A percentile compares a stretch with the other conserved stretches of the same genome.
Evolutionary conservation across 139 green algal genomes (phyloP).

Genomic region (Chlorella sp.): DNA sequence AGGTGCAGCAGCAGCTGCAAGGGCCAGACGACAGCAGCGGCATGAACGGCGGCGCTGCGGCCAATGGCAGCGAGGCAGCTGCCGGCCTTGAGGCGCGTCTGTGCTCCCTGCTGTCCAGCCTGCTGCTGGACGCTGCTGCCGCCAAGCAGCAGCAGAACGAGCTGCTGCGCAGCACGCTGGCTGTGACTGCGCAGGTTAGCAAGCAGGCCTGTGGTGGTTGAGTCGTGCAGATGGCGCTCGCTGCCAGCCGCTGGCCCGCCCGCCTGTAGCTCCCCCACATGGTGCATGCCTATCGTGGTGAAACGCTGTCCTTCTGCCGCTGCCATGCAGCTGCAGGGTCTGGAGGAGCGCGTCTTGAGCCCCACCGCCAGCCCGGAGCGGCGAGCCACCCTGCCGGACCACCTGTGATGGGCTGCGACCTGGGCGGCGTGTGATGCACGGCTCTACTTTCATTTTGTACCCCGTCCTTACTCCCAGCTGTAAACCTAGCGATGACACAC

Average conservation of each 20-base stretch:
- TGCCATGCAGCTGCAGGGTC: conserved; percentile 22
- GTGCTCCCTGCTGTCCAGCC: background rate
- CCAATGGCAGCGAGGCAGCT: background rate
- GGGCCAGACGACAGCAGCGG: background rate
- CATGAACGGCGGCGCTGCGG: background rate
- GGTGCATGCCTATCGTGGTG: background rate
- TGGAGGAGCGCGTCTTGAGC: conserved; percentile 24
- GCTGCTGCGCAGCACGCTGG: conserved; percentile 24
- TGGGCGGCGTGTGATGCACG: background rate
- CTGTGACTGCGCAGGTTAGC: conserved; percentile 3
- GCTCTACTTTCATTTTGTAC: too few species aligned
- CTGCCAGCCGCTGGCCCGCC: background rate
- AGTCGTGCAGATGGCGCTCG: background rate
- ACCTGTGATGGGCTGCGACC: background rate
- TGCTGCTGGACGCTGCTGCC: background rate
- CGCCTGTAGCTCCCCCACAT: background rate
- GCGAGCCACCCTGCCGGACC: background rate
- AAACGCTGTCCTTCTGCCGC: background rate
- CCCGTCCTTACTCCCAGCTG: too few species aligned
- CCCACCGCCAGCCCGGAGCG: conserved; percentile 11
- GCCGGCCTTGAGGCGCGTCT: background rate
- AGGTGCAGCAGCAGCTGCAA: conserved; percentile 20
- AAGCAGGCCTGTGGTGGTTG: background rate
- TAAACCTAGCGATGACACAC: too few species aligned
- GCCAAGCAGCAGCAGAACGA: conserved; percentile 28